Conservation (phyloP, 2,329 filamentous ascomycete species). For the Claviceps pazoutovae region DNA sequence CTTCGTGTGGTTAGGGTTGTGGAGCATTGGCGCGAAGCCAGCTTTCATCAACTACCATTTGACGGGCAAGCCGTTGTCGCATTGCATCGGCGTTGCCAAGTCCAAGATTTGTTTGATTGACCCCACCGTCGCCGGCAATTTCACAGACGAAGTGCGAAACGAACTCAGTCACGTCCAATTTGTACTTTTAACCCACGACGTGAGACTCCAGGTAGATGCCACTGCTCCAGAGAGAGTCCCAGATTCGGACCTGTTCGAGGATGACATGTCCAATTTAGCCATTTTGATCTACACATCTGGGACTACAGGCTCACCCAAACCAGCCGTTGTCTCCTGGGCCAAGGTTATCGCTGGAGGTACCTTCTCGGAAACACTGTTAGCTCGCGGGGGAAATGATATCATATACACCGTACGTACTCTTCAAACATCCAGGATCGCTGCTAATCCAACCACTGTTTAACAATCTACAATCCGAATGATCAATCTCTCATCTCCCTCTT, state of each 20-base stretch:
- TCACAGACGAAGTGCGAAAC: slow-evolving; percentile 43
- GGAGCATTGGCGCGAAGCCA: slow-evolving; percentile 69
- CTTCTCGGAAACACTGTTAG: slow-evolving; percentile 31
- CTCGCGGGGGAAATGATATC: slow-evolving; percentile 47
- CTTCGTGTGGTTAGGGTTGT: slow-evolving; percentile 63
- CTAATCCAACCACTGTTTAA: background rate
- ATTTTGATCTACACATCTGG: slow-evolving; percentile 76
- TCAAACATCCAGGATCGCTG: background rate
- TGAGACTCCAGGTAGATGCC: slow-evolving; percentile 39
- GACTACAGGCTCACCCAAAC: slow-evolving; percentile 73
- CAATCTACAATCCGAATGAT: background rate
- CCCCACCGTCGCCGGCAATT: slow-evolving; percentile 36
- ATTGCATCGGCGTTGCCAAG: slow-evolving; percentile 58
- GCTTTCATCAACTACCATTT: slow-evolving; percentile 87
- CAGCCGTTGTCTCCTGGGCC: slow-evolving; percentile 60
- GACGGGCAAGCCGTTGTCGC: slow-evolving; percentile 52
- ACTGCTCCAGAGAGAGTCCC: slow-evolving; percentile 41
- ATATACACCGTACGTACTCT: slow-evolving; percentile 52
- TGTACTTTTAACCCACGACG: slow-evolving; percentile 44
- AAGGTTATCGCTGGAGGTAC: slow-evolving; percentile 41
- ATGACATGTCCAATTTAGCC: slow-evolving; percentile 42
- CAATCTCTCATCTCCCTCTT: background rate
- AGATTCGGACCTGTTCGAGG: slow-evolving; percentile 39
- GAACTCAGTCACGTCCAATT: slow-evolving; percentile 40
- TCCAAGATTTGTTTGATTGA: slow-evolving; percentile 59